Evolutionary conservation across 2,329 filamentous ascomycete species (phyloP).

Genomic region (Aspergillus spinulosporus): DNA sequence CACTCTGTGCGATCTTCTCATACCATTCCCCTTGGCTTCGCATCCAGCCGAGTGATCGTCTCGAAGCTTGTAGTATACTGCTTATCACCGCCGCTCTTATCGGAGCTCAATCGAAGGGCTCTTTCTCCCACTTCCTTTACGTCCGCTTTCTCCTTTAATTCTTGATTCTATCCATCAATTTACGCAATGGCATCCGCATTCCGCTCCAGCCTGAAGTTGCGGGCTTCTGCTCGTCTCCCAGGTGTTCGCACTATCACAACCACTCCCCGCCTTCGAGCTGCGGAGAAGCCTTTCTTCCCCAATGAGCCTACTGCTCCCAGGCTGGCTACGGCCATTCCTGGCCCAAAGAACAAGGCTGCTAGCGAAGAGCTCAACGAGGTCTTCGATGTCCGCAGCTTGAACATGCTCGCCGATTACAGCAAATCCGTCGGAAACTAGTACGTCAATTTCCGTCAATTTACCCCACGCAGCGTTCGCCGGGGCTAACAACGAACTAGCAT

Average conservation of each 20-base stretch:
- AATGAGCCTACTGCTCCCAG: constrained; percentile 60
- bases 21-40: background rate
- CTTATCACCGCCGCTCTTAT: constrained; percentile 13
- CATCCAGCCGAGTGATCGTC: background rate
- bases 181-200: constrained; percentile 35
- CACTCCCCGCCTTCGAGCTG: constrained; percentile 36
- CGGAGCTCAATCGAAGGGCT: constrained; percentile 4
- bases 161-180: background rate
- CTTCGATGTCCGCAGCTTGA: constrained; percentile 82
- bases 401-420: constrained; percentile 76
- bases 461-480: background rate
- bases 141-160: background rate
- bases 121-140: background rate
- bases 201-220: constrained; percentile 38
- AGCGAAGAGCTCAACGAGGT: constrained; percentile 72
- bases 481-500: constrained; percentile 39
- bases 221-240: constrained; percentile 36
- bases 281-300: constrained; percentile 55
- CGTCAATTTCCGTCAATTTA: constrained; percentile 18
- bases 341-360: constrained; percentile 69
- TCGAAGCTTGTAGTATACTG: background rate
- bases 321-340: constrained; percentile 65
- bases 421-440: constrained; percentile 78
- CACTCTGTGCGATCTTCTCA: background rate
- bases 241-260: constrained; percentile 39